Base-by-base conservation (phyloP, 352 stramenopile genomes). In the Globisporangium cystogenes region DNA sequence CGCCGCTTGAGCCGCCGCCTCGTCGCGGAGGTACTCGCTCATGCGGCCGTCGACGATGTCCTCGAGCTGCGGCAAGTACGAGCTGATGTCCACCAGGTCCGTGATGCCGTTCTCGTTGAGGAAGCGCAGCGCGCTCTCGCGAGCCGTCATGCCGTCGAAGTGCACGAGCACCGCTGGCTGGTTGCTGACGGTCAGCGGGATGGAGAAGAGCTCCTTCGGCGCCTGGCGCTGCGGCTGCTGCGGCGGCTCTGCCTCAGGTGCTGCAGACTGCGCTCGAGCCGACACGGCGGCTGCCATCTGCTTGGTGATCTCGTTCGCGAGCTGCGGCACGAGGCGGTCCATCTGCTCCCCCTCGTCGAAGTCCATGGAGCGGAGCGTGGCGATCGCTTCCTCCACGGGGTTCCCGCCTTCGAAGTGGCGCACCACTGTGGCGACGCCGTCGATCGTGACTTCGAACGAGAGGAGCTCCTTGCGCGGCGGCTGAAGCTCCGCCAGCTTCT, bases 331-430 rank as follows among this genome's bases (percentile, higher is more conserved):
- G 0, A 84, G 45, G 42, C 63, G 67, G n/a, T 82, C 70, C 57
- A 89, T 69, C 44, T 76, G 69, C 39, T 74, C 67, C 18, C 67
- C 63, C 20, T 84, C 67, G 3, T 58, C 66, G 45, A 90, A 59
- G 31, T 73, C 68, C 12, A 84, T 62, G 40, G 53, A 59, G 0
- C 65, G 65, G 16, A 86, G 64, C 27, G 74, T 86, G 37, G 67
- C 62, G 4, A 71, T 62, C 3, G 82, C 79, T 61, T 90, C 79
- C 26, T 86, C 66, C 51, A 83, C 69, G 2, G 74, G 65, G 5
- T 74, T 68, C 20, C 73, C 74, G 18, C 61, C 62, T 51, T 90
- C 77, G 69, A 90, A 93, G 51, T 93, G 82, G 35, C 73, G 76
- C 15, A 76, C 70, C 0, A 64, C 68, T n/a, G 69, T 67, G 14